phyloP scores from a whole-genome alignment of 2,329 filamentous ascomycete species.

The Trichoderma aggressivum region DNA sequence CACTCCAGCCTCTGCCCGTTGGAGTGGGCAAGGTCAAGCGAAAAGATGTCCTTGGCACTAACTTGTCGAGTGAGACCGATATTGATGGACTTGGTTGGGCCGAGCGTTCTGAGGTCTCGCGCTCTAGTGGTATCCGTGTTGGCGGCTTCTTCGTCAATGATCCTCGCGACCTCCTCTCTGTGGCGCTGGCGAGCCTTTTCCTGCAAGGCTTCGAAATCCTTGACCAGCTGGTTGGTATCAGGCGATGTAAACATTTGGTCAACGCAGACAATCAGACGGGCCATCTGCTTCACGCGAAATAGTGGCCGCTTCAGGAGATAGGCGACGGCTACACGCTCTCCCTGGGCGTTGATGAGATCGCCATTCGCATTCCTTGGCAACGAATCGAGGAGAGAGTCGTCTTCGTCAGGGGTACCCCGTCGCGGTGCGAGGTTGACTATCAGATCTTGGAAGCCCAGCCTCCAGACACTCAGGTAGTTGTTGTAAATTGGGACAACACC shows the following conservation, averaged over 20 bases:
- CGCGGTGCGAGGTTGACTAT: slow-evolving; percentile 86
- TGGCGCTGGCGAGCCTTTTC: slow-evolving; percentile 67
- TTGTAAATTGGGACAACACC: slow-evolving; percentile 74
- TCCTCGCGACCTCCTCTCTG: slow-evolving; percentile 65
- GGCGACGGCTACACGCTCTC: slow-evolving; percentile 89
- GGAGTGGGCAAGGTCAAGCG: slow-evolving; percentile 79
- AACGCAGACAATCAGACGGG: slow-evolving; percentile 74
- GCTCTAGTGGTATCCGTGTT: slow-evolving; percentile 77
- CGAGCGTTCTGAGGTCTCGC: slow-evolving; percentile 74
- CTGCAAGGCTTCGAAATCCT: slow-evolving; percentile 67
- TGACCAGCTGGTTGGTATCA: slow-evolving; percentile 39
- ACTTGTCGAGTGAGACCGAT: slow-evolving; percentile 81
- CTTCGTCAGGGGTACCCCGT: slow-evolving; percentile 49
- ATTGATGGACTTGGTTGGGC: slow-evolving; percentile 63
- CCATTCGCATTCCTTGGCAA: slow-evolving; percentile 62
- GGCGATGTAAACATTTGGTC: slow-evolving; percentile 53
- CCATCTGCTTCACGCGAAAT: slow-evolving; percentile 81
- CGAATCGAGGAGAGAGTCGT: slow-evolving; percentile 57
- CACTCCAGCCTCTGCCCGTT: slow-evolving; percentile 88
- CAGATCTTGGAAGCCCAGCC: slow-evolving; percentile 89
- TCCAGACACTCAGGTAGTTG: slow-evolving; percentile 84
- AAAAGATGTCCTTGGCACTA: slow-evolving; percentile 84
- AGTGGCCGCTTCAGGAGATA: slow-evolving; percentile 87
- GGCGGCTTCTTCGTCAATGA: slow-evolving; percentile 79
- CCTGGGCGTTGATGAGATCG: slow-evolving; percentile 67